Evolutionary conservation across 306 rosid species (phyloP).

Genomic region (Prunus dulcis): DNA sequence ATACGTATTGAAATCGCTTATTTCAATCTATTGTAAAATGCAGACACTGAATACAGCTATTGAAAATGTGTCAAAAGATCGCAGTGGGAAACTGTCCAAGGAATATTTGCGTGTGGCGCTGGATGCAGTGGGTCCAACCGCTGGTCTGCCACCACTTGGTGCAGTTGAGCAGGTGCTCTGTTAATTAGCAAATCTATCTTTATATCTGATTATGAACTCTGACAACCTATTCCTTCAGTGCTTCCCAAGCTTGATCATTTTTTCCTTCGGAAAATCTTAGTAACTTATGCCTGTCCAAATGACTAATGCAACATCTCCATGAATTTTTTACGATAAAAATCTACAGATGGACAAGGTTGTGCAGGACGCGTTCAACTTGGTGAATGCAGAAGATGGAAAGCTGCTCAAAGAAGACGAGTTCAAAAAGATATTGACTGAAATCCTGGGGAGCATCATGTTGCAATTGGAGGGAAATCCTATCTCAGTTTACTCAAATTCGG

Average conservation of each 20-base stretch:
- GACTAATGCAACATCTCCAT: not conserved
- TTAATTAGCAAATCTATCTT: not conserved
- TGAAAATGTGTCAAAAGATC: constrained; percentile 64
- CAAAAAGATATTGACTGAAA: constrained; percentile 65
- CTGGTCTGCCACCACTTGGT: constrained; percentile 87
- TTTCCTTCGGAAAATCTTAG: not conserved
- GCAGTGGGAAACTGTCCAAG: constrained; percentile 65
- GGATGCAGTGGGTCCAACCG: constrained; percentile 66
- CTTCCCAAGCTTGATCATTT: not conserved
- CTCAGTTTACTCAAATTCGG: constrained; percentile 70
- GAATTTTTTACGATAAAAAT: constrained; percentile 5
- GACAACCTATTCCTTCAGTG: not conserved
- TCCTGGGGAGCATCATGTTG: constrained; percentile 68
- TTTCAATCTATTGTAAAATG: constrained; percentile 12
- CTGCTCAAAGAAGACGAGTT: constrained; percentile 76
- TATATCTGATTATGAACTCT: not conserved
- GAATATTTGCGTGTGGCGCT: constrained; percentile 58
- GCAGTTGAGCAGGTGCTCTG: constrained; percentile 68
- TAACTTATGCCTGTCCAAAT: not conserved
- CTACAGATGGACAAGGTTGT: constrained; percentile 76
- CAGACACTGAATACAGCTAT: constrained; percentile 66
- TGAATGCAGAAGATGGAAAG: constrained; percentile 55
- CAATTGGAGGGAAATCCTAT: constrained; percentile 74
- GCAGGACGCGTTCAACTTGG: constrained; percentile 47
- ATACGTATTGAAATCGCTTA: not conserved